These are phyloP conservation scores for Suaeda aralocaspica DNA, from an alignment of 148 eudicot genomes.

Conservation along the genomic window DNA sequence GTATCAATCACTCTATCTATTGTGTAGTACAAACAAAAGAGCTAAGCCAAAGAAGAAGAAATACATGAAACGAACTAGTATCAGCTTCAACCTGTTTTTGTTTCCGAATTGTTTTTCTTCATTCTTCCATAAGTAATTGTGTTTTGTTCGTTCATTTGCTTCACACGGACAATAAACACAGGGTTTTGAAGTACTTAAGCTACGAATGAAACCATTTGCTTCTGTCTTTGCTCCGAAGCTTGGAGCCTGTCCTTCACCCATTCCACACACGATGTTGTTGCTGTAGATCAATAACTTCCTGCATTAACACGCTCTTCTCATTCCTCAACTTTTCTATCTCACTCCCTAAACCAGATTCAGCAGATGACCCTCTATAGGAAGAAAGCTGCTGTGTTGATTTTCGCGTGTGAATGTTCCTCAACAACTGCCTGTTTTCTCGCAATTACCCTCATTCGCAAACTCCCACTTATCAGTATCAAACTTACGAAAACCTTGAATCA, in stretches of 20 bases:
- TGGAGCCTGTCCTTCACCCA: conserved; percentile 56
- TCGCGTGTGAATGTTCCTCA: conserved; percentile 78
- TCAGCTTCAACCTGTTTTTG: too few species aligned
- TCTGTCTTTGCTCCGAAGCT: conserved; percentile 67
- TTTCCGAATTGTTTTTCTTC: conserved; percentile 43
- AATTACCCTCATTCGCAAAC: conserved; percentile 64
- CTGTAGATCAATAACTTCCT: conserved; percentile 65
- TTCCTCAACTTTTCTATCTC: too few species aligned
- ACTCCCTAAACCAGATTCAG: too few species aligned
- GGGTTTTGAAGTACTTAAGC: too few species aligned
- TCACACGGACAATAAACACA: conserved; percentile 46
- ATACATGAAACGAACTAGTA: too few species aligned
- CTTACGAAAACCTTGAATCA: conserved; percentile 72
- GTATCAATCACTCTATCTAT: too few species aligned
- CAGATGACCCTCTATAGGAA: too few species aligned
- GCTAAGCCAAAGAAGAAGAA: too few species aligned
- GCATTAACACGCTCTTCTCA: too few species aligned
- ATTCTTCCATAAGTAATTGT: conserved; percentile 41
- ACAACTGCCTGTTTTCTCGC: conserved; percentile 58
- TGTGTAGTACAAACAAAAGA: too few species aligned
- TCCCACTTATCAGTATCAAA: too few species aligned
- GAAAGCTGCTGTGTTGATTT: conserved; percentile 43
- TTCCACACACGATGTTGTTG: conserved; percentile 58
- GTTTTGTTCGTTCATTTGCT: conserved; percentile 38
- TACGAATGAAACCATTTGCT: conserved; percentile 78